These are phyloP conservation scores for Tetrapisispora namnaoensis DNA, from an alignment of 805 yeast species.

Conservation along the genomic window DNA sequence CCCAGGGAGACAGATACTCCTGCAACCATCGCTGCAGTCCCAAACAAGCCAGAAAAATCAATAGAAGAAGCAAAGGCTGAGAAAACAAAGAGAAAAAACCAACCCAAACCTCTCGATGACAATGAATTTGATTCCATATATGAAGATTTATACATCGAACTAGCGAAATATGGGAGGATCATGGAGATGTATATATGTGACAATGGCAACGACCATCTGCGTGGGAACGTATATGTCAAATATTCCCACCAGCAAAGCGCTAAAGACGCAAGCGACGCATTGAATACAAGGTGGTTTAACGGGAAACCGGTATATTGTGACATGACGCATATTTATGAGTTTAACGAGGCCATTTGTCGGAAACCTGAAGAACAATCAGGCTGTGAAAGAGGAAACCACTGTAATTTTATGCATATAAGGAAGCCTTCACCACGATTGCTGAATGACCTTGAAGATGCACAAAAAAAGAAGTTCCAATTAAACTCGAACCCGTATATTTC, in stretches of 20 bases:
- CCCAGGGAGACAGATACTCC: slow-evolving; percentile 35
- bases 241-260: slow-evolving; percentile 52
- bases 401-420: slow-evolving; percentile 80
- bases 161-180: slow-evolving; percentile 41
- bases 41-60: neutral
- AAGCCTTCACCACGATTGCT: slow-evolving; percentile 40
- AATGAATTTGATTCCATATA: slow-evolving; percentile 50
- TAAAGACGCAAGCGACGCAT: slow-evolving; percentile 42
- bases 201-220: slow-evolving; percentile 70
- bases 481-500: neutral
- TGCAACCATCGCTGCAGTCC: neutral
- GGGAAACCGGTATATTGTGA: slow-evolving; percentile 72
- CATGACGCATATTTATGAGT: slow-evolving; percentile 61
- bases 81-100: neutral
- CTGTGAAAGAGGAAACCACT: slow-evolving; percentile 73
- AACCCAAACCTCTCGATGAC: slow-evolving; percentile 6
- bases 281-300: slow-evolving; percentile 77
- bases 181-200: slow-evolving; percentile 67
- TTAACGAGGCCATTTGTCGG: slow-evolving; percentile 66
- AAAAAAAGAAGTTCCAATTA: slow-evolving; percentile 20
- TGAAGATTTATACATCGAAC: slow-evolving; percentile 62
- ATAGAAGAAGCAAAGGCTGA: neutral
- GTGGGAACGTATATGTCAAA: slow-evolving; percentile 75
- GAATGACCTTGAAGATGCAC: slow-evolving; percentile 35
- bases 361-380: slow-evolving; percentile 45